Conservation (phyloP, 2,329 filamentous ascomycete genomes). For the Colletotrichum lentis region DNA sequence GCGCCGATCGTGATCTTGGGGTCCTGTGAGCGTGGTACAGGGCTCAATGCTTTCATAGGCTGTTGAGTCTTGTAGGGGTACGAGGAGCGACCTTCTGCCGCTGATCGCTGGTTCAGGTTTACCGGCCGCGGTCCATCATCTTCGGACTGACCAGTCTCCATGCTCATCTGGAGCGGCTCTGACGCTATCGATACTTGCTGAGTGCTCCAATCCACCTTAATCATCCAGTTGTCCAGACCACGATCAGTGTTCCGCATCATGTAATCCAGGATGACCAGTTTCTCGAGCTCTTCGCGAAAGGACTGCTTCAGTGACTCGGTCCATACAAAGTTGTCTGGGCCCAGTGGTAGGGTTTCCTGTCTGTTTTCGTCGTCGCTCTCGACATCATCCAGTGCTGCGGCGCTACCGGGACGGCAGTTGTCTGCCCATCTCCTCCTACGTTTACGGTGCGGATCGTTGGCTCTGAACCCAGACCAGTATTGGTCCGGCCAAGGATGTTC, state of each 20-base stretch:
- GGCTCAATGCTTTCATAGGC: constrained; percentile 79
- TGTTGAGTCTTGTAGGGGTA: constrained; percentile 81
- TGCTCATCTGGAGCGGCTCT: constrained; percentile 76
- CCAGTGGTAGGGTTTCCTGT: constrained; percentile 49
- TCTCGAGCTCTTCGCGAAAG: constrained; percentile 94
- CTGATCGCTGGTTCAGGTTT: constrained; percentile 55
- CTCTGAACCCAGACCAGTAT: constrained; percentile 73
- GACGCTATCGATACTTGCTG: constrained; percentile 86
- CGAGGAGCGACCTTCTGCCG: constrained; percentile 54
- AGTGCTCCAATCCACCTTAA: constrained; percentile 87
- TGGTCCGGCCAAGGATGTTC: constrained; percentile 98
- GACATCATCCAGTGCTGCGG: constrained; percentile 47
- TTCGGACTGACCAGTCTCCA: constrained; percentile 57
- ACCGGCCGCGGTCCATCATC: constrained; percentile 70
- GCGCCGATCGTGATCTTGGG: constrained; percentile 82
- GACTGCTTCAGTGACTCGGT: constrained; percentile 87
- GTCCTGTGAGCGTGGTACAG: constrained; percentile 54
- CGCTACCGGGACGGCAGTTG: constrained; percentile 37
- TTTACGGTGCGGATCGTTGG: constrained; percentile 71
- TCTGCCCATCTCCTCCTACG: constrained; percentile 64
- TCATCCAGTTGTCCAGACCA: constrained; percentile 99
- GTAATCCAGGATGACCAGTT: constrained; percentile 96
- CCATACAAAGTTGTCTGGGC: constrained; percentile 76
- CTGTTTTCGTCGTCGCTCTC: constrained; percentile 62
- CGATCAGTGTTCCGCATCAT: constrained; percentile 99